These are phyloP conservation scores for Chytriomyces confervae DNA, from an alignment of 192 early-diverging fungal species.

Conservation along the genomic window DNA sequence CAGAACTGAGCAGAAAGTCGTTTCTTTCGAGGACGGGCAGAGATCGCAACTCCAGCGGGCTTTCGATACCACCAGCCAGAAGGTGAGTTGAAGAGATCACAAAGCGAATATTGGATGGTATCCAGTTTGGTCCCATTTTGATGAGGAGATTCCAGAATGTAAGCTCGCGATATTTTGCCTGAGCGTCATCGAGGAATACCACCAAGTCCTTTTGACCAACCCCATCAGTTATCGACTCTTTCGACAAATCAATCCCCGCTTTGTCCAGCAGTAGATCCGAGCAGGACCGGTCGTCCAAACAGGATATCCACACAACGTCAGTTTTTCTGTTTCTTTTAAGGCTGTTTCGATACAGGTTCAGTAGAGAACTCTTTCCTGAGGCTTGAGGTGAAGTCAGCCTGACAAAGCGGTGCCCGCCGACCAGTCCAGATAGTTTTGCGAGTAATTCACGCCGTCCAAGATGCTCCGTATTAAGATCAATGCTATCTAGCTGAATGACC, in stretches of 20 bases:
- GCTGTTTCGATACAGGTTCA: neutral
- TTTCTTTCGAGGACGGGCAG: slow-evolving; percentile 31
- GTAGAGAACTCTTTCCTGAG: slow-evolving; percentile 27
- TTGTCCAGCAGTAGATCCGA: neutral
- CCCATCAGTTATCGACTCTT: neutral
- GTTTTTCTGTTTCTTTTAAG: neutral
- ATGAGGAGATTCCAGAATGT: slow-evolving; percentile 24
- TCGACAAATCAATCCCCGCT: neutral
- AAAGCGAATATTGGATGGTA: slow-evolving; percentile 37
- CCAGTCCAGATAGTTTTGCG: neutral
- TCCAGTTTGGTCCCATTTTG: slow-evolving; percentile 23
- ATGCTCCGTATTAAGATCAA: neutral
- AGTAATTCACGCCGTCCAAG: neutral
- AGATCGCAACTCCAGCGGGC: slow-evolving; percentile 8
- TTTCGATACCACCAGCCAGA: slow-evolving; percentile 3
- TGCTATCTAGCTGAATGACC: neutral
- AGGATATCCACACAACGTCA: too few relatives aligned
- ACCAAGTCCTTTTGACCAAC: neutral
- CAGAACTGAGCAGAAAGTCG: slow-evolving; percentile 33
- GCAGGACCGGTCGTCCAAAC: neutral
- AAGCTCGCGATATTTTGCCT: slow-evolving; percentile 1
- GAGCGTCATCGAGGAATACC: slow-evolving; percentile 17
- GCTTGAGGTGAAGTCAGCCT: too few relatives aligned
- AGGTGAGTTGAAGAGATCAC: slow-evolving; percentile 34
- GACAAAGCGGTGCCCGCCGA: neutral